Conservation (phyloP, 805 yeast genomes). For the Cyberlindnera galapagoensis region DNA sequence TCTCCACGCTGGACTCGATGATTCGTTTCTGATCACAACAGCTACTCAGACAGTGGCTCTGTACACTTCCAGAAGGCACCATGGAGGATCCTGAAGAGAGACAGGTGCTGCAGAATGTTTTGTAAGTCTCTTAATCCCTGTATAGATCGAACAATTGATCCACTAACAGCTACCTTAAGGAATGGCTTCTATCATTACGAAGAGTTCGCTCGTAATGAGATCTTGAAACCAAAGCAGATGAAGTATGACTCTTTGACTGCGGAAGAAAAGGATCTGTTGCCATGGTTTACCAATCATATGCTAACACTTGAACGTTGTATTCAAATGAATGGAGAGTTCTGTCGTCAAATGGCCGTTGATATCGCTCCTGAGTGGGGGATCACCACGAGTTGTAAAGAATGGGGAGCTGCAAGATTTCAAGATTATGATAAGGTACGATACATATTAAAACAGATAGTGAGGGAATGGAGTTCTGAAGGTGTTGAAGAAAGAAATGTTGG, state of each 20-base stretch:
- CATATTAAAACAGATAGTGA: slow-evolving; percentile 45
- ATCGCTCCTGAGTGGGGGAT: slow-evolving; percentile 49
- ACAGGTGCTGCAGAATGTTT: slow-evolving; percentile 6
- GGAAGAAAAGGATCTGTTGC: slow-evolving; percentile 36
- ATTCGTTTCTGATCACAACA: no score
- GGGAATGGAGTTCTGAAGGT: slow-evolving; percentile 63
- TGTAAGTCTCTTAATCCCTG: slow-evolving; percentile 1
- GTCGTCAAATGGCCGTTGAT: slow-evolving; percentile 33
- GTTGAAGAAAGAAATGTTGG: slow-evolving; percentile 34
- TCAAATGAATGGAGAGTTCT: slow-evolving; percentile 37
- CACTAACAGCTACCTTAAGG: slow-evolving; percentile 1
- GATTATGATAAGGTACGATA: slow-evolving; percentile 56
- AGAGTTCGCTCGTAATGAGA: slow-evolving; percentile 27
- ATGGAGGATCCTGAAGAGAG: slow-evolving; percentile 13
- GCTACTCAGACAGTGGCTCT: no score
- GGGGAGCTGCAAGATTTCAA: slow-evolving; percentile 34
- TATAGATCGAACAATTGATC: background rate
- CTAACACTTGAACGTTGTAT: slow-evolving; percentile 36
- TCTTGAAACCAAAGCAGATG: slow-evolving; percentile 26
- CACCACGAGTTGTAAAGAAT: slow-evolving; percentile 28
- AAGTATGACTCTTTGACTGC: slow-evolving; percentile 31
- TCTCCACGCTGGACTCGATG: no score
- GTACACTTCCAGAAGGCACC: no score
- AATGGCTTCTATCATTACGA: slow-evolving; percentile 28
- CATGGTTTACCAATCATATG: slow-evolving; percentile 44